phyloP scores from a whole-genome alignment of 2,329 filamentous ascomycete genomes.

The Colletotrichum sansevieriae region DNA sequence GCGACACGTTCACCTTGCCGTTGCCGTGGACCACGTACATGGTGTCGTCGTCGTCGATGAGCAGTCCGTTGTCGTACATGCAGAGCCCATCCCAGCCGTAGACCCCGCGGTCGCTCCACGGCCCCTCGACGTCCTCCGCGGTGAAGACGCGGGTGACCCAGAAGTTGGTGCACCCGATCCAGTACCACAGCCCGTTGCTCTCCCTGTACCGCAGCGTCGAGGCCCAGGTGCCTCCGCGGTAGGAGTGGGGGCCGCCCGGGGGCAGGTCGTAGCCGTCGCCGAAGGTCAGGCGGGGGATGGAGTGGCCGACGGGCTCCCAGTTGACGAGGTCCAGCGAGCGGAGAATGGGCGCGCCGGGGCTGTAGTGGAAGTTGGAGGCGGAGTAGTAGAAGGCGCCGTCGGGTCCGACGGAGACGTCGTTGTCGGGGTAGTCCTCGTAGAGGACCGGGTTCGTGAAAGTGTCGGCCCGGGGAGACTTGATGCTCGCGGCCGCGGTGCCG shows the following conservation, averaged over 20 bases:
- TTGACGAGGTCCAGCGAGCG: conserved; percentile 68
- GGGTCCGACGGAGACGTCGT: conserved; percentile 64
- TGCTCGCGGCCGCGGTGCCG: not conserved
- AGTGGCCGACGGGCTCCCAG: conserved; percentile 62
- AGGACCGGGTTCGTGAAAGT: conserved; percentile 65
- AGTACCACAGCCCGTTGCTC: conserved; percentile 65
- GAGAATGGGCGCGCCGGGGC: conserved; percentile 68
- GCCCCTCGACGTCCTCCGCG: conserved; percentile 54
- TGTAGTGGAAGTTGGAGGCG: conserved; percentile 69
- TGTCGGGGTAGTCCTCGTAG: conserved; percentile 67
- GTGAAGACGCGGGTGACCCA: conserved; percentile 67
- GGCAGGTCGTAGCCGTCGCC: conserved; percentile 62
- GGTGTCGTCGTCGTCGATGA: conserved; percentile 71
- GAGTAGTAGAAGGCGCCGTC: conserved; percentile 67
- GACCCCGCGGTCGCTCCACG: conserved; percentile 56
- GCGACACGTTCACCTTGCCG: conserved; percentile 61
- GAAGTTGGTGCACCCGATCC: conserved; percentile 68
- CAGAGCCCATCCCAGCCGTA: conserved; percentile 54
- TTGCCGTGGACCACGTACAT: conserved; percentile 70
- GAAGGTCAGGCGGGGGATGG: conserved; percentile 60
- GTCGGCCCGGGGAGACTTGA: conserved; percentile 23
- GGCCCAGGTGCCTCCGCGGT: conserved; percentile 69
- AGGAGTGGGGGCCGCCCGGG: conserved; percentile 55
- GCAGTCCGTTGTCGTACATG: conserved; percentile 69
- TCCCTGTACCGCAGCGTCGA: conserved; percentile 65